Base-by-base conservation (phyloP, 768 basidiomycete species). In the Jaapia argillacea region DNA sequence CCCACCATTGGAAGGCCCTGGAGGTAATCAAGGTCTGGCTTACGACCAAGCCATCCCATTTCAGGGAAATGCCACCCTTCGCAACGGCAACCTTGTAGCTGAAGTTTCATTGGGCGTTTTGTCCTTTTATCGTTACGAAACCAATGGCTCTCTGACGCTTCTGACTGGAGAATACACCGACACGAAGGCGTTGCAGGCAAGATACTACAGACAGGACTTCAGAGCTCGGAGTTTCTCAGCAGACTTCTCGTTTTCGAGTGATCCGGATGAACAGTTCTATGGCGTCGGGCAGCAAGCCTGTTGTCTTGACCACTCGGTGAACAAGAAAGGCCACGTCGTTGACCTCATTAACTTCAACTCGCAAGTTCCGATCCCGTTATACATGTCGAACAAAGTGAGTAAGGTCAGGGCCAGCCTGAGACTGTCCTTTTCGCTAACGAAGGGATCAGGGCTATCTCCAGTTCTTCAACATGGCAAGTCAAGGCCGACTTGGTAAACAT, bases 241-340 rank as follows among this genome's bases (percentile, higher is more conserved):
- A 21, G 47, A 58, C 26, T 65, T 63, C 49, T 51, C 56, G 14
- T 64, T 64, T 46, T 51, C 53, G 10, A 52, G 59, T 4, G 53
- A 58, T 44, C 56, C 59, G 12, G 55, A 60, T 21, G 64, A 66
- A 39, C 60, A 61, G 44, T 59, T 66, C 43, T 64, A 59, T 48
- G 65, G 64, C 3, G 49, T 54, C 4, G 65, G 65, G 2, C 63
- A 66, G 46, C 65, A 65, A 36, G 56, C 63, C 6, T 64, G 64
- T 45, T 65, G 64, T 46, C 59, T 55, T 12, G 63, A 65, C 40
- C 50, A 64, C 44, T 54, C 60, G 1, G 58, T 66, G 2, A 65
- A 65, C 46, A 63, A 65, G 54, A 66, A 66, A 53, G 59, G 62
- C 2, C 61, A 66, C 41, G 58, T 60, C n/a, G 54, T 64, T 14